phyloP scores from a whole-genome alignment of 2,329 filamentous ascomycete species.

The Cladophialophora carrionii region DNA sequence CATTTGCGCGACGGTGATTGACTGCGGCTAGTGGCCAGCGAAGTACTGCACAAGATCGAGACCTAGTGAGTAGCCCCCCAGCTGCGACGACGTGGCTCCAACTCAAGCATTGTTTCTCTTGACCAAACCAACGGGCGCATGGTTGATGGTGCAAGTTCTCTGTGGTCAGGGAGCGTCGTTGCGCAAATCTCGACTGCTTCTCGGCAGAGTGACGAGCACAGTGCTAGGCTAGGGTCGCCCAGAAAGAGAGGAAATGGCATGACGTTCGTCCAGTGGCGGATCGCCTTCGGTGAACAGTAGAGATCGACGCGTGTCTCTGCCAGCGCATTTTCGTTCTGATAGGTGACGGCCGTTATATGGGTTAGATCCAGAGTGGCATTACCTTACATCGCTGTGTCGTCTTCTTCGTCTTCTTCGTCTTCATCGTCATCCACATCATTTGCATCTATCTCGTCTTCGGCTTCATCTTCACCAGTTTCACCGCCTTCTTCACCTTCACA shows the following conservation, averaged over 20 bases:
- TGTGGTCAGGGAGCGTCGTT: background rate
- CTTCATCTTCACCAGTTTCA: slow-evolving; percentile 33
- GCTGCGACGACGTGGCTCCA: background rate
- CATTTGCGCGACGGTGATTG: background rate
- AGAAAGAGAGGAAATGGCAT: background rate
- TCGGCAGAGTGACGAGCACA: background rate
- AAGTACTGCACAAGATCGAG: slow-evolving; percentile 1
- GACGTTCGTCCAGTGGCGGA: background rate
- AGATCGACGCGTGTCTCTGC: background rate
- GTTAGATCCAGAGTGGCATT: background rate
- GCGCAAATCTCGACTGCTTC: background rate
- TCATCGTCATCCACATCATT: slow-evolving; percentile 5
- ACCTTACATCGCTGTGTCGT: background rate
- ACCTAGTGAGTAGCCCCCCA: background rate
- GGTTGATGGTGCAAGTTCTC: background rate
- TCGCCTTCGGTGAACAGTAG: background rate
- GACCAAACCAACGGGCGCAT: background rate
- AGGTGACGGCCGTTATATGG: background rate
- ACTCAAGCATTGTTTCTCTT: background rate
- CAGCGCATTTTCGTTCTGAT: background rate
- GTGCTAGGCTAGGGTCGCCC: background rate
- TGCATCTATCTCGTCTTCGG: slow-evolving; percentile 30
- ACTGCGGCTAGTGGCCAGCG: background rate
- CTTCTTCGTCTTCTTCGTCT: slow-evolving; percentile 12
- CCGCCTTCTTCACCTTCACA: slow-evolving; percentile 32